These are phyloP conservation scores for Cytospora piceicola DNA, from an alignment of 2,329 filamentous ascomycete genomes.

Conservation along the genomic window DNA sequence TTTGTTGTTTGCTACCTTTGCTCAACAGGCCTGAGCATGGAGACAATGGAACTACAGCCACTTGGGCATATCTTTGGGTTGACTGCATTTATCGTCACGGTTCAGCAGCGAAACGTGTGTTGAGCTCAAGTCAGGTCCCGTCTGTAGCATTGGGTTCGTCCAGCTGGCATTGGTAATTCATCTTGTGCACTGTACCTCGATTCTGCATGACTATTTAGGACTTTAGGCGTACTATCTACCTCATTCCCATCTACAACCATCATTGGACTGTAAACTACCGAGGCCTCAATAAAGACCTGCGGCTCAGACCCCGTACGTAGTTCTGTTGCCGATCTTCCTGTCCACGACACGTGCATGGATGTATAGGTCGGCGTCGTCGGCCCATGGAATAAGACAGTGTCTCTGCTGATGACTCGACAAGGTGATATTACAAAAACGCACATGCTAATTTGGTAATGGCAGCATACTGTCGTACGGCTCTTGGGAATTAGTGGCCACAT, in stretches of 20 bases:
- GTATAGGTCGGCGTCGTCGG: too few species aligned
- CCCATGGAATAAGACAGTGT: too few species aligned
- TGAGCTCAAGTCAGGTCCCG: neutral
- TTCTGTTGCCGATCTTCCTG: too few species aligned
- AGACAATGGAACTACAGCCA: conserved; percentile 12
- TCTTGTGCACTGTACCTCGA: conserved; percentile 3
- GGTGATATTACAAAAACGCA: too few species aligned
- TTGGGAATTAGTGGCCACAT: neutral
- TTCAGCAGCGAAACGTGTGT: neutral
- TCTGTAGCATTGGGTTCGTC: neutral
- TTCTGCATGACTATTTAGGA: too few species aligned
- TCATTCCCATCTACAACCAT: neutral
- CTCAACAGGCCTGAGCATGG: conserved; percentile 8
- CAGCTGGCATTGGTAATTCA: neutral
- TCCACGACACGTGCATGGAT: too few species aligned
- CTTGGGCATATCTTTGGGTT: conserved; percentile 8
- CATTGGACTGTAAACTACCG: neutral
- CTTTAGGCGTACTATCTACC: conserved; percentile 1
- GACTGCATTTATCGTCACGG: neutral
- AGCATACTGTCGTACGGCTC: neutral
- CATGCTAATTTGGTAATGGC: too few species aligned
- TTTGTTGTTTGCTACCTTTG: conserved; percentile 5
- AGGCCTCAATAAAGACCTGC: neutral
- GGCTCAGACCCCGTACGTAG: too few species aligned
- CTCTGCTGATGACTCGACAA: too few species aligned